phyloP scores from a whole-genome alignment of 129 eudicot species.

The Flaveria ramosissima region DNA sequence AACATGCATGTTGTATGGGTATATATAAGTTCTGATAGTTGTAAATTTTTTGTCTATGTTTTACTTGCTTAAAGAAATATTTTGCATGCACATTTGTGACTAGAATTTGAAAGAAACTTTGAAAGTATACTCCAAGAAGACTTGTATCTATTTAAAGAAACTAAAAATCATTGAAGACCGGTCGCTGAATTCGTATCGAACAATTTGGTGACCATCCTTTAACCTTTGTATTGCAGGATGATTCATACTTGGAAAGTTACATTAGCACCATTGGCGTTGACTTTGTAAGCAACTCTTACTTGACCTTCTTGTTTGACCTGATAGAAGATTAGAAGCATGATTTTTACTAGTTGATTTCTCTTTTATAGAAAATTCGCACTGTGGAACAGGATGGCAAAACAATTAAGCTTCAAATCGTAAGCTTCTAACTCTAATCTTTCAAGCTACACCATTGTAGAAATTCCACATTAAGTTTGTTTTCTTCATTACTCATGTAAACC shows the following conservation, averaged over 20 bases:
- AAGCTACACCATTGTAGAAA: not conserved
- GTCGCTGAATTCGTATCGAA: not conserved
- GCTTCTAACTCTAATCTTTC: constrained; percentile 15
- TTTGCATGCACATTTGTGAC: constrained; percentile 4
- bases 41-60: not conserved
- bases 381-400: constrained; percentile 95
- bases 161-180: not conserved
- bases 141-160: not conserved
- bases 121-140: not conserved
- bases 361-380: constrained; percentile 70
- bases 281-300: constrained; percentile 64
- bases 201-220: constrained; percentile 12
- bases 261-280: constrained; percentile 99
- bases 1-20: not conserved
- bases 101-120: not conserved
- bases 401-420: constrained; percentile 87
- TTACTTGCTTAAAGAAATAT: not conserved
- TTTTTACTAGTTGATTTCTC: not conserved
- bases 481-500: not conserved
- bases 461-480: constrained; percentile 5
- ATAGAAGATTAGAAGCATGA: not conserved
- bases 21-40: not conserved
- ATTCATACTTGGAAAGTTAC: constrained; percentile 93
- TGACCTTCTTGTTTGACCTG: constrained; percentile 13
- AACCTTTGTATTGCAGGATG: constrained; percentile 59